Conservation (phyloP, 345 rosid species). For the Pistacia atlantica region DNA sequence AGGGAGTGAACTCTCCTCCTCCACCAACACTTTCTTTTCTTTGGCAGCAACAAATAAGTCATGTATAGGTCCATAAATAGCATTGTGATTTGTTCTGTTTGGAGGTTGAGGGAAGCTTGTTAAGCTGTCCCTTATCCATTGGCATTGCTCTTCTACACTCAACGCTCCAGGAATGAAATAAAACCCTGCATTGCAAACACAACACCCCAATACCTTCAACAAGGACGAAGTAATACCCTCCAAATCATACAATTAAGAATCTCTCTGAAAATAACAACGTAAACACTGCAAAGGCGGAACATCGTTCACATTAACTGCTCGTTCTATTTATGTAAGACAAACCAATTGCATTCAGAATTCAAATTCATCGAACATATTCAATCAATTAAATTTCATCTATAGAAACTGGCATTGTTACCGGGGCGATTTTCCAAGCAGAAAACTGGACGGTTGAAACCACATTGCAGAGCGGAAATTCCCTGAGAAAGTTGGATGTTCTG, state of each 20-base stretch:
- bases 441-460: slow-evolving; percentile 39
- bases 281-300: not conserved
- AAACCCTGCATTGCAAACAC: slow-evolving; percentile 53
- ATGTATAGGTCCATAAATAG: slow-evolving; percentile 68
- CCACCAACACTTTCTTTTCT: slow-evolving; percentile 53
- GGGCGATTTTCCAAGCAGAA: slow-evolving; percentile 74
- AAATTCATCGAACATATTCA: not conserved
- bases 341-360: not conserved
- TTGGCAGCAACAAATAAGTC: slow-evolving; percentile 64
- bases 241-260: not conserved
- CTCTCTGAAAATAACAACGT: not conserved
- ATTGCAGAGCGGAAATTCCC: slow-evolving; percentile 38
- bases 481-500: slow-evolving; percentile 48
- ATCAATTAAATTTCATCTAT: not conserved
- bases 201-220: not conserved
- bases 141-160: slow-evolving; percentile 75
- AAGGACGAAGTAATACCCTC: not conserved
- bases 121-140: slow-evolving; percentile 84
- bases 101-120: slow-evolving; percentile 80
- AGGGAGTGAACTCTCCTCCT: slow-evolving; percentile 30
- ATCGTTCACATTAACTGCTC: not conserved
- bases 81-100: slow-evolving; percentile 89
- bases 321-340: not conserved
- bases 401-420: slow-evolving; percentile 32
- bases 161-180: slow-evolving; percentile 77